Conservation (phyloP, 2,329 filamentous ascomycete genomes). For the Neonectria coccinea region DNA sequence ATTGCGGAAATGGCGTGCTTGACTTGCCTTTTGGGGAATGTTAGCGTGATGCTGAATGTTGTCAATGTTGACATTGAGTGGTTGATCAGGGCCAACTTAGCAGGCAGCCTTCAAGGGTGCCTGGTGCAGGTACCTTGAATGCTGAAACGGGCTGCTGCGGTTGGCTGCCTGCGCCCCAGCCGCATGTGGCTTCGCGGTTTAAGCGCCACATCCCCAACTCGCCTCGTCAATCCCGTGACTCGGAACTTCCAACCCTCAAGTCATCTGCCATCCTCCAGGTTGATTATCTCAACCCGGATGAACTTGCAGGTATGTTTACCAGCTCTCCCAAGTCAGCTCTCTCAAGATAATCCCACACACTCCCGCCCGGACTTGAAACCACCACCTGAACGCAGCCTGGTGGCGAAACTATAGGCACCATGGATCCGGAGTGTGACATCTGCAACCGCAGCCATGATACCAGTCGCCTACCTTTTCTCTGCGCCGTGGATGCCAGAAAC, state of each 20-base stretch:
- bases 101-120: conserved; percentile 3
- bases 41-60: too few relatives aligned
- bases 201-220: conserved; percentile 40
- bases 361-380: conserved; percentile 6
- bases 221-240: conserved; percentile 44
- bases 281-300: conserved; percentile 12
- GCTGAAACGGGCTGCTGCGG: conserved; percentile 10
- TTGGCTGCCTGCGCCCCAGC: conserved; percentile 39
- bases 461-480: conserved; percentile 73
- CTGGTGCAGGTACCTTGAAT: conserved; percentile 8
- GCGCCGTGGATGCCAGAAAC: conserved; percentile 77
- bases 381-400: conserved; percentile 17
- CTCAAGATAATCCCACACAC: conserved; percentile 10
- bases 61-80: neutral
- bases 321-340: conserved; percentile 3
- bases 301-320: conserved; percentile 28
- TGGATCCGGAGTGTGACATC: conserved; percentile 81
- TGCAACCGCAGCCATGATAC: conserved; percentile 69
- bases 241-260: conserved; percentile 37
- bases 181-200: conserved; percentile 38
- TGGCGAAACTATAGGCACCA: conserved; percentile 51
- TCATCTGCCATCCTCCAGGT: conserved; percentile 42
- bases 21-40: neutral
- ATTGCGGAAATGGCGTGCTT: neutral
- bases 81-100: neutral